Conservation (phyloP, 2,329 filamentous ascomycete species). For the Ceratocystis eucalypticola region DNA sequence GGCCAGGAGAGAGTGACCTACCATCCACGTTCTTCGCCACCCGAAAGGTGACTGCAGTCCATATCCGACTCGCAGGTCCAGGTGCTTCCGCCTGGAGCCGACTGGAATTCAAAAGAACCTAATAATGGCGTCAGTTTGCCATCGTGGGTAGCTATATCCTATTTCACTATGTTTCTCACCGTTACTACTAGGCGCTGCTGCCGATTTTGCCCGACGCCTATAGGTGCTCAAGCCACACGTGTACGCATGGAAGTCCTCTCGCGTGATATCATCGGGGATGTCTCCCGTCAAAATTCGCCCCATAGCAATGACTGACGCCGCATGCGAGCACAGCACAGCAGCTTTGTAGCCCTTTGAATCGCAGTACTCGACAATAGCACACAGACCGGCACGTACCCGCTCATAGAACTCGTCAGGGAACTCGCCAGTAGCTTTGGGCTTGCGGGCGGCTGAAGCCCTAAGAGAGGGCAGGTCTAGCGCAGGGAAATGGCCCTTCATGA, state of each 20-base stretch:
- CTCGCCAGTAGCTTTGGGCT: constrained; percentile 49
- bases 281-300: constrained; percentile 67
- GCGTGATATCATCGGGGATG: constrained; percentile 56
- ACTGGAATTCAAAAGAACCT: not conserved
- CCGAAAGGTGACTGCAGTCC: constrained; percentile 68
- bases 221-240: constrained; percentile 69
- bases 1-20: constrained; percentile 31
- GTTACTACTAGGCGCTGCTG: not conserved
- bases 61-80: constrained; percentile 74
- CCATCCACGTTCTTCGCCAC: constrained; percentile 82
- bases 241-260: constrained; percentile 72
- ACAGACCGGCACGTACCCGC: constrained; percentile 57
- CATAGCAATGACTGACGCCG: constrained; percentile 75
- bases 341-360: constrained; percentile 57
- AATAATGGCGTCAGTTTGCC: not conserved
- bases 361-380: constrained; percentile 56
- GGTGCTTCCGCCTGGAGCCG: constrained; percentile 39
- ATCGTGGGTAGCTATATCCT: not conserved
- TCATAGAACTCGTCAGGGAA: constrained; percentile 66
- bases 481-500: constrained; percentile 56
- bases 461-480: constrained; percentile 43
- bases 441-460: constrained; percentile 51
- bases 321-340: constrained; percentile 76
- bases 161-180: not conserved
- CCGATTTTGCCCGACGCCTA: constrained; percentile 16